Evolutionary conservation across 768 basidiomycete genomes (phyloP).

Genomic region (Sistotremastrum suecicum): DNA sequence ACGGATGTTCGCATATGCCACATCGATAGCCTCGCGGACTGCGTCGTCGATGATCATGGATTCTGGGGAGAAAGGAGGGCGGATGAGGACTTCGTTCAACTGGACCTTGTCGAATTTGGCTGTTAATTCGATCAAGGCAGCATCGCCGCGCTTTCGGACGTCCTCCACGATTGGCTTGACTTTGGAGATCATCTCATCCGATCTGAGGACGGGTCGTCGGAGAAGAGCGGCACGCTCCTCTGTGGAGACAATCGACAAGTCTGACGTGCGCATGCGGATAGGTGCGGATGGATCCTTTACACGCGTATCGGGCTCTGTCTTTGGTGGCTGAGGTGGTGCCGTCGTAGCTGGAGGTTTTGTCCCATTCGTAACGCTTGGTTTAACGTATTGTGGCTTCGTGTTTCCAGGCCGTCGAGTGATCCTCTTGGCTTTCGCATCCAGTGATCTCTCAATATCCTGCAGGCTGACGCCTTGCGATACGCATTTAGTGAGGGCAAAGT

Average conservation of each 20-base stretch:
- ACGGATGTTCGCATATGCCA: conserved; percentile 82
- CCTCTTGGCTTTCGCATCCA: conserved; percentile 78
- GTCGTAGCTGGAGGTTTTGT: conserved; percentile 12
- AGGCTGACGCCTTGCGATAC: conserved; percentile 69
- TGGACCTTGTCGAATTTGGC: conserved; percentile 84
- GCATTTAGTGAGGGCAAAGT: conserved; percentile 83
- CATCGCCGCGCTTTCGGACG: conserved; percentile 74
- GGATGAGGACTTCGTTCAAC: conserved; percentile 53
- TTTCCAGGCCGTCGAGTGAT: conserved; percentile 81
- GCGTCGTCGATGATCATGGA: conserved; percentile 43
- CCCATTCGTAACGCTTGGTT: conserved; percentile 19
- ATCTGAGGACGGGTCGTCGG: conserved; percentile 78
- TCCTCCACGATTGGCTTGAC: conserved; percentile 90
- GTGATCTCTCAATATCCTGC: conserved; percentile 66
- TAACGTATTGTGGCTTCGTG: conserved; percentile 73
- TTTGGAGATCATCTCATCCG: conserved; percentile 73
- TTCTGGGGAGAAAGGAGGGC: conserved; percentile 65
- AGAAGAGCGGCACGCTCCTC: conserved; percentile 56
- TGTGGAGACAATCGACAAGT: conserved; percentile 33
- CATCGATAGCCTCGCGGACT: conserved; percentile 73
- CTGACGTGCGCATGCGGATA: conserved; percentile 69
- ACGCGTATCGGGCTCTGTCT: conserved; percentile 11
- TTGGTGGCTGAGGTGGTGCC: conserved; percentile 8
- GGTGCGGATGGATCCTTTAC: conserved; percentile 21
- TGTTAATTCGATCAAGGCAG: conserved; percentile 75